Conservation (phyloP, 164 flowering plant species). For the Tetracentron sinense region DNA sequence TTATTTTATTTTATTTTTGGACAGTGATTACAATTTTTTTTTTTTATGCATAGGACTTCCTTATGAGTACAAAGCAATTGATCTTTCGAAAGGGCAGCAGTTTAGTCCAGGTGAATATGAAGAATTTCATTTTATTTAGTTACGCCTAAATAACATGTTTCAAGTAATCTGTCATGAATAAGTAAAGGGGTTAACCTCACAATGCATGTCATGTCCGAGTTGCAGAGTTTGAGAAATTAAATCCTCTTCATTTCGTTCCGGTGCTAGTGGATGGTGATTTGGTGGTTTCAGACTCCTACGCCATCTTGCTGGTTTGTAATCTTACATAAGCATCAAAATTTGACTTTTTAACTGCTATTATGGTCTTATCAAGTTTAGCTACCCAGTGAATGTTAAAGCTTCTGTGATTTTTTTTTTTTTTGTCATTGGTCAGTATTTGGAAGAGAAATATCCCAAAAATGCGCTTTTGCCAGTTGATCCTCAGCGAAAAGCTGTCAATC, state of each 20-base stretch:
- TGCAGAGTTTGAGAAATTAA: conserved; percentile 57
- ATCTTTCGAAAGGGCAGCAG: conserved; percentile 53
- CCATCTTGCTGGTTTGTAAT: conserved; percentile 55
- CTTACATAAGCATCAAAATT: background rate
- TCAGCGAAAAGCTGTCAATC: conserved; percentile 35
- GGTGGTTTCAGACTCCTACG: conserved; percentile 58
- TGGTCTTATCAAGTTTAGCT: background rate
- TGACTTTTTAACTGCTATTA: background rate
- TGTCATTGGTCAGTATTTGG: conserved; percentile 42
- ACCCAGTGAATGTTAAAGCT: background rate
- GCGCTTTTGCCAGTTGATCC: conserved; percentile 48
- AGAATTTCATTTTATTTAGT: too few species aligned
- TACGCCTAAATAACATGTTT: too few species aligned
- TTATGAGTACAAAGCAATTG: conserved; percentile 53
- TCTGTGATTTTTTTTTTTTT: conserved; percentile 2
- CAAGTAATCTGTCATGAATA: too few species aligned
- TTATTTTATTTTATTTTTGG: background rate
- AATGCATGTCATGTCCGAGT: conserved; percentile 1
- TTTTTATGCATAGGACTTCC: conserved; percentile 30
- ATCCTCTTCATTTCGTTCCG: conserved; percentile 59
- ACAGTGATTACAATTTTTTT: too few species aligned
- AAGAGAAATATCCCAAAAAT: conserved; percentile 53
- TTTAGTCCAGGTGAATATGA: conserved; percentile 42
- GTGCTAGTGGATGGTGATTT: conserved; percentile 59
- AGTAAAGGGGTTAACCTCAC: background rate